These are phyloP conservation scores for Fusarium chaquense DNA, from an alignment of 2,329 filamentous ascomycete species.

Conservation along the genomic window DNA sequence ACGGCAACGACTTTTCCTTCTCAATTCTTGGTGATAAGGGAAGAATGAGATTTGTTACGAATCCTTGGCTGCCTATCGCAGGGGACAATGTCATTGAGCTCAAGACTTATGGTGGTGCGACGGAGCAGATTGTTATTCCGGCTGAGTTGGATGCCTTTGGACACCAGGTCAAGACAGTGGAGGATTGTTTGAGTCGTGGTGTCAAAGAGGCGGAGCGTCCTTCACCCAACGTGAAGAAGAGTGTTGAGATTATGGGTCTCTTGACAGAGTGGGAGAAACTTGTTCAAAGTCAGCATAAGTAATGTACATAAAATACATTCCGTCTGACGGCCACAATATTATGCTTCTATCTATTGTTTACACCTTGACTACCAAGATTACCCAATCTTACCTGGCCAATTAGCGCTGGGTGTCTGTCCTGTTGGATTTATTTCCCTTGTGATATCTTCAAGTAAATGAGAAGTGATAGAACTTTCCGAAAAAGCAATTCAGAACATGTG, in stretches of 20 bases:
- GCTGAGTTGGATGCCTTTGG: constrained; percentile 10
- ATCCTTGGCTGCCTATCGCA: constrained; percentile 7
- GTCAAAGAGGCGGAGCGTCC: constrained; percentile 2
- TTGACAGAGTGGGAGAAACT: constrained; percentile 19
- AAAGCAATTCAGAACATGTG: neutral
- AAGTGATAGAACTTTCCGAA: neutral
- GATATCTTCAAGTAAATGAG: too few relatives aligned
- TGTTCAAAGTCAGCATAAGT: neutral
- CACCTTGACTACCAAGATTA: neutral
- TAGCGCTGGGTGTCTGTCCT: neutral
- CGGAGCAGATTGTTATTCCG: neutral
- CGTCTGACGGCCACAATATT: neutral
- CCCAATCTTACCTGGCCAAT: neutral
- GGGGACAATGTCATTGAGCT: constrained; percentile 20
- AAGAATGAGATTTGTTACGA: constrained; percentile 8
- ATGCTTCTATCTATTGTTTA: neutral
- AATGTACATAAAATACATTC: neutral
- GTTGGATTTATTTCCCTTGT: neutral
- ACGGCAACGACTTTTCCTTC: constrained; percentile 14
- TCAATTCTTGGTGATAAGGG: constrained; percentile 6
- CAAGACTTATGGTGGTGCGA: constrained; percentile 1
- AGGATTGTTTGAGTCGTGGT: constrained; percentile 3
- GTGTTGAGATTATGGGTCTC: constrained; percentile 17
- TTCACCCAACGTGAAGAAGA: constrained; percentile 16
- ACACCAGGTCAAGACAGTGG: constrained; percentile 13